These are phyloP conservation scores for Centaurea solstitialis DNA, from an alignment of 129 eudicot species.

Conservation along the genomic window DNA sequence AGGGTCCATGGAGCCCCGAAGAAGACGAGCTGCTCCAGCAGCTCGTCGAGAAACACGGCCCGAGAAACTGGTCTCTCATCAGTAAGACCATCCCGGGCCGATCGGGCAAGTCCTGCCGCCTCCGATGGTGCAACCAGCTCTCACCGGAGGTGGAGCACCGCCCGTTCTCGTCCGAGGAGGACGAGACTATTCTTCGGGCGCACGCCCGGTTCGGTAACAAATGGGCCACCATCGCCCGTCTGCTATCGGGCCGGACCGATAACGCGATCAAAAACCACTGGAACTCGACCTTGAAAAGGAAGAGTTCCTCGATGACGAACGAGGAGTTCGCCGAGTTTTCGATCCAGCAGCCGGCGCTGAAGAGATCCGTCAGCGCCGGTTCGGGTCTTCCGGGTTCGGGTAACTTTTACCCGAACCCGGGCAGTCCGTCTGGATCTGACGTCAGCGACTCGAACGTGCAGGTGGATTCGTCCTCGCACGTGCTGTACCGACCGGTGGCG, in stretches of 20 bases:
- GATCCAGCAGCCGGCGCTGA: slow-evolving; percentile 49
- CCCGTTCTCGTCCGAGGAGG: slow-evolving; percentile 78
- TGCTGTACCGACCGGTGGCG: slow-evolving; percentile 48
- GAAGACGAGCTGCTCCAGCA: slow-evolving; percentile 67
- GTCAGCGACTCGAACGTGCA: slow-evolving; percentile 60
- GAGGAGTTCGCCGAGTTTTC: slow-evolving; percentile 54
- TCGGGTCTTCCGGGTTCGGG: slow-evolving; percentile 68
- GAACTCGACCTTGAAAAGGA: slow-evolving; percentile 78
- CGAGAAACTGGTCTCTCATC: slow-evolving; percentile 81
- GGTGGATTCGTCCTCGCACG: slow-evolving; percentile 30
- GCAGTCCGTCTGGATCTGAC: slow-evolving; percentile 86
- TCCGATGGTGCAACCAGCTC: slow-evolving; percentile 96
- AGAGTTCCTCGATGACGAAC: slow-evolving; percentile 55
- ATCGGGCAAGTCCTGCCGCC: slow-evolving; percentile 87
- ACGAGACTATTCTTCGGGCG: slow-evolving; percentile 79
- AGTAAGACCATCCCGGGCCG: slow-evolving; percentile 80
- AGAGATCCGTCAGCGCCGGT: slow-evolving; percentile 77
- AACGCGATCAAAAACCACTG: slow-evolving; percentile 91
- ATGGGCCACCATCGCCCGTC: slow-evolving; percentile 93
- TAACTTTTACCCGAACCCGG: slow-evolving; percentile 42
- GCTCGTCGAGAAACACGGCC: slow-evolving; percentile 76
- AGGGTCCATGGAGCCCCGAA: slow-evolving; percentile 97
- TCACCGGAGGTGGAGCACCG: slow-evolving; percentile 94
- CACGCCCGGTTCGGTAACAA: slow-evolving; percentile 83
- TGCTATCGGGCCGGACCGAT: slow-evolving; percentile 84